Evolutionary conservation across 1,139 yeast species (phyloP).

Genomic region (Suhomyces taliae): DNA sequence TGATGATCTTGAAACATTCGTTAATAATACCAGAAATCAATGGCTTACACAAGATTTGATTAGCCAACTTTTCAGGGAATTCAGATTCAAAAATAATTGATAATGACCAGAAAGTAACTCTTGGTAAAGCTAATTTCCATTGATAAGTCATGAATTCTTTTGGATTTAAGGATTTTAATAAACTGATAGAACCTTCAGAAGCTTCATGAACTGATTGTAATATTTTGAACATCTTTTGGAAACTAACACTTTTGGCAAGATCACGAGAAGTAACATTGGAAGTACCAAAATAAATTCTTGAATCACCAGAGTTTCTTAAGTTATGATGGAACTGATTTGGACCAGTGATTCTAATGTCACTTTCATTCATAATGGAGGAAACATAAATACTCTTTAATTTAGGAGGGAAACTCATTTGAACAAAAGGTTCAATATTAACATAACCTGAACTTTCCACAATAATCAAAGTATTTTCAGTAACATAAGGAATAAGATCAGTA

Average conservation of each 20-base stretch:
- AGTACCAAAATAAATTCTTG: constrained; percentile 43
- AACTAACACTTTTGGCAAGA: constrained; percentile 20
- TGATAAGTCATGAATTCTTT: constrained; percentile 70
- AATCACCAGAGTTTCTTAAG: constrained; percentile 30
- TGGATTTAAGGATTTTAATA: constrained; percentile 51
- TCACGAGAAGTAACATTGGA: constrained; percentile 20
- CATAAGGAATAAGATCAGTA: constrained; percentile 25
- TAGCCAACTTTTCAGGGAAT: constrained; percentile 54
- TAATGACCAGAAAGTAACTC: constrained; percentile 75
- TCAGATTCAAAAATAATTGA: constrained; percentile 71
- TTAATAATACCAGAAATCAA: constrained; percentile 74
- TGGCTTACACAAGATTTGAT: constrained; percentile 81
- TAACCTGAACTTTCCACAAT: constrained; percentile 70
- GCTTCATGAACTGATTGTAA: constrained; percentile 38
- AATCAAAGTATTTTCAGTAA: constrained; percentile 45
- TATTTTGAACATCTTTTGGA: constrained; percentile 32
- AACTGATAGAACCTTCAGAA: constrained; percentile 31
- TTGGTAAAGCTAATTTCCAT: constrained; percentile 82
- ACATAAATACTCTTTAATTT: constrained; percentile 39
- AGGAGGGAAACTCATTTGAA: constrained; percentile 36
- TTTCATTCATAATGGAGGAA: constrained; percentile 64
- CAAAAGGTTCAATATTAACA: constrained; percentile 69
- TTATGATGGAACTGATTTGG: constrained; percentile 27
- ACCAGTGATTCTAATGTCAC: constrained; percentile 51
- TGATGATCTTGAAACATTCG: constrained; percentile 72